Base-by-base conservation (phyloP, 208 protist species). In the Jaenimonas drosophilae region DNA sequence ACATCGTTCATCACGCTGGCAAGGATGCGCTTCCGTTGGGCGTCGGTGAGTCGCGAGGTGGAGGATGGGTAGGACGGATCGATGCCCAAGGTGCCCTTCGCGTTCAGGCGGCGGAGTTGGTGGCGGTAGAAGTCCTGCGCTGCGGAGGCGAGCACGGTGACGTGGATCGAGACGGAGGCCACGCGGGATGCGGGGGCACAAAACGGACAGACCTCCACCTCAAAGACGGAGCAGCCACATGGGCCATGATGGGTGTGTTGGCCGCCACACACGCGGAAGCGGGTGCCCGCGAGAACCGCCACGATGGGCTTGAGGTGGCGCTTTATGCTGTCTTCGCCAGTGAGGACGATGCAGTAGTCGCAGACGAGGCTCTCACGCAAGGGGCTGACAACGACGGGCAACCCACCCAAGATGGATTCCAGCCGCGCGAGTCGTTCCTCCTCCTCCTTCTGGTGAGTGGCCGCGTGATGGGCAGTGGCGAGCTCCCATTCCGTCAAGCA, bases 1-100 rank as follows among this genome's bases (percentile, higher is more conserved):
- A 70, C 51, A 16, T 73, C 42, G 29, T 56, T 42, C n/a, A 81
- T 33, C 16, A 73, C 67, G 43, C 41, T 32, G 39, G 70, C 49
- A 14, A 80, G 55, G 26, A 80, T 49, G 38, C 66, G 65, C 32
- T 61, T 57, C 46, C 52, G 52, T 47, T 75, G 59, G 16, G 72
- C 63, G 6, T 70, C 59, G 25, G 59, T 74, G 42, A n/a, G n/a
- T n/a, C n/a, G n/a, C n/a, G n/a, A n/a, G n/a, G n/a, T n/a, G n/a
- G n/a, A n/a, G n/a, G n/a, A 11, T 28, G 72, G 63, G 49, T 67
- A 80, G 9, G 63, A 66, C 20, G 50, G 44, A 29, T 80, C 55
- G 16, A 72, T 42, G 20, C 51, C 32, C 20, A 45, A 39, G 24
- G 52, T 49, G 37, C 53, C 48, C 41, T 49, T 55, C 12, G 55